phyloP scores from a whole-genome alignment of 768 basidiomycete genomes.

The Phylloporus sp. region DNA sequence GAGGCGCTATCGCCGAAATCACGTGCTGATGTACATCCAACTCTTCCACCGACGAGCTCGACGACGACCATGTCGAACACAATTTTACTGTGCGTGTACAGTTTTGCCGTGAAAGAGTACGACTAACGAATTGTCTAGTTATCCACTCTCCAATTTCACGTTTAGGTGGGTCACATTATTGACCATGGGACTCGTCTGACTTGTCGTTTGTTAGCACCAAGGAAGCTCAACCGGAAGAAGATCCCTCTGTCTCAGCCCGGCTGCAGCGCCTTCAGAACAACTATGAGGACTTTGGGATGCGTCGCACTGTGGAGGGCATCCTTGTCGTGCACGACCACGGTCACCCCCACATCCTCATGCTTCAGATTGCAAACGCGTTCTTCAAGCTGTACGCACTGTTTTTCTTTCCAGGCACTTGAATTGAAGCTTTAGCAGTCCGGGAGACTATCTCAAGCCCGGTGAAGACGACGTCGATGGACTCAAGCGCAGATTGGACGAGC shows the following conservation, averaged over 20 bases:
- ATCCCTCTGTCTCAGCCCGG: constrained; percentile 92
- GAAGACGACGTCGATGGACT: constrained; percentile 92
- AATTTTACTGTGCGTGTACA: constrained; percentile 41
- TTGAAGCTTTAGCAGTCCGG: constrained; percentile 54
- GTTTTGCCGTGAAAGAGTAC: not conserved
- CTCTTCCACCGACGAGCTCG: constrained; percentile 10
- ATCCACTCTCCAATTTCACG: constrained; percentile 87
- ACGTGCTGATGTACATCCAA: constrained; percentile 6
- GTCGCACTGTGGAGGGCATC: constrained; percentile 83
- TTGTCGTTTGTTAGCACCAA: constrained; percentile 64
- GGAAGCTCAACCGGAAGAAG: constrained; percentile 96
- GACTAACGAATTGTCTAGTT: constrained; percentile 39
- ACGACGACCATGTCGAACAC: constrained; percentile 47
- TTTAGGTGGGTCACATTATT: constrained; percentile 57
- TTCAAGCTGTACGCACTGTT: constrained; percentile 83
- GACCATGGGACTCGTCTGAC: constrained; percentile 1
- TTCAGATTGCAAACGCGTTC: constrained; percentile 98
- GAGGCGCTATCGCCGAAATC: too few relatives aligned
- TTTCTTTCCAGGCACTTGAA: not conserved
- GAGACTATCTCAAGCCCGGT: constrained; percentile 97
- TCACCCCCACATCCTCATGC: constrained; percentile 95
- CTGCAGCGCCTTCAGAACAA: constrained; percentile 93
- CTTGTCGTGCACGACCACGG: constrained; percentile 92
- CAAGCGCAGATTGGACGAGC: constrained; percentile 83
- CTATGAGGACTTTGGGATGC: constrained; percentile 96